These are phyloP conservation scores for Lichtheimia ornata DNA, from an alignment of 371 early-diverging fungal genomes.

Conservation along the genomic window DNA sequence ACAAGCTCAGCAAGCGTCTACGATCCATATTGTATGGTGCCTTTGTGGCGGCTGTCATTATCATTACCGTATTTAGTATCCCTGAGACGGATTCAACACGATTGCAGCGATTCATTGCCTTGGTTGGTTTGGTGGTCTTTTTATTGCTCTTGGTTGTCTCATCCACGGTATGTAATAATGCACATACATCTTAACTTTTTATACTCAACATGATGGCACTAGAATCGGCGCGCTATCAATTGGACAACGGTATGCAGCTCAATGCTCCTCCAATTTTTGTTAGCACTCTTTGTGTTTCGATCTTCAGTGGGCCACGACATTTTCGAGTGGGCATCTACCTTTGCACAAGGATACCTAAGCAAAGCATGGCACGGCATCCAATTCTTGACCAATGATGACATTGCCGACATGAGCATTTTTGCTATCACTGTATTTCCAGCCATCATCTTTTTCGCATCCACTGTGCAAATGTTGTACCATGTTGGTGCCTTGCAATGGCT, in stretches of 20 bases:
- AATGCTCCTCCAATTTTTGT: conserved; percentile 73
- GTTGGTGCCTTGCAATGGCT: conserved; percentile 86
- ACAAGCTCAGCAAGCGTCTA: conserved; percentile 12
- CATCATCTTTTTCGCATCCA: conserved; percentile 85
- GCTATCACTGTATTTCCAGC: conserved; percentile 80
- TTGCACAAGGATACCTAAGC: conserved; percentile 67
- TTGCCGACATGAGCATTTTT: conserved; percentile 51
- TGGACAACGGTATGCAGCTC: conserved; percentile 82
- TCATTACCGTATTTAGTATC: conserved; percentile 62
- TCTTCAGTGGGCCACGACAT: conserved; percentile 75
- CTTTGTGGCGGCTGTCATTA: conserved; percentile 50
- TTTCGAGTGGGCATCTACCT: conserved; percentile 73
- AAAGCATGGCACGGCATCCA: conserved; percentile 67
- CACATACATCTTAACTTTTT: conserved; percentile 4
- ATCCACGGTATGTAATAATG: conserved; percentile 49
- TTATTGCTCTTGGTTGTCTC: conserved; percentile 38
- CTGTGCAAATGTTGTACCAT: conserved; percentile 86
- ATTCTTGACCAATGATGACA: conserved; percentile 67
- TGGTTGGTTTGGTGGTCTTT: conserved; percentile 74
- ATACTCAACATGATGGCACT: not conserved
- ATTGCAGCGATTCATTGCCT: conserved; percentile 72
- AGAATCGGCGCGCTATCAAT: conserved; percentile 63
- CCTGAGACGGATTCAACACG: conserved; percentile 63
- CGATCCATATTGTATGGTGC: conserved; percentile 27
- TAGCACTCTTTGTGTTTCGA: conserved; percentile 82